Evolutionary conservation across 2,329 filamentous ascomycete genomes (phyloP).

Genomic region (Aspergillus aculeatinus): DNA sequence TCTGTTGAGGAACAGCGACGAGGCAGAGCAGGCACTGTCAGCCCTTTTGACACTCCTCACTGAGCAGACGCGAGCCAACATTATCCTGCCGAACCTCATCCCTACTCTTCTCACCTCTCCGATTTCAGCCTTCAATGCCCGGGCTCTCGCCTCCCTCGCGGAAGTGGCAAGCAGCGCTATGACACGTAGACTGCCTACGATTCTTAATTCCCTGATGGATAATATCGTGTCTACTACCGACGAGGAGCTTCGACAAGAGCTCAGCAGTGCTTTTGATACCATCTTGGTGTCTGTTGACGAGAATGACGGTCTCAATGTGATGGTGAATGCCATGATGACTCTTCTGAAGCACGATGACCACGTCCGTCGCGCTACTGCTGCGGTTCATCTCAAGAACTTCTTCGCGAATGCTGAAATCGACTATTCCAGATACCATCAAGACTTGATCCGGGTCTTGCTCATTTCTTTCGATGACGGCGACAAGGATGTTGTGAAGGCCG

Average conservation of each 20-base stretch:
- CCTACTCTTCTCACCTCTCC: conserved; percentile 87
- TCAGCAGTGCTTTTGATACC: conserved; percentile 80
- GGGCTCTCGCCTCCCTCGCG: conserved; percentile 86
- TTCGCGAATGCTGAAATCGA: conserved; percentile 78
- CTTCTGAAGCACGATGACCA: conserved; percentile 94
- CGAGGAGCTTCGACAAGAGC: conserved; percentile 68
- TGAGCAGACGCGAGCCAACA: conserved; percentile 88
- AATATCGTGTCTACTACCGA: conserved; percentile 75
- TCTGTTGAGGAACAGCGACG: conserved; percentile 78
- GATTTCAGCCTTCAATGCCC: conserved; percentile 92
- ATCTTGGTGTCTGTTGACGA: conserved; percentile 93
- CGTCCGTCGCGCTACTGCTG: conserved; percentile 73
- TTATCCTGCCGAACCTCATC: conserved; percentile 93
- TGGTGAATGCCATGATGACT: conserved; percentile 88
- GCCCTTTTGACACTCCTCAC: conserved; percentile 92
- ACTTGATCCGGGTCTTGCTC: conserved; percentile 85
- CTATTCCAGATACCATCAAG: conserved; percentile 93
- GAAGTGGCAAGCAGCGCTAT: conserved; percentile 88
- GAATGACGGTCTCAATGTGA: conserved; percentile 89
- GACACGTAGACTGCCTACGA: conserved; percentile 83
- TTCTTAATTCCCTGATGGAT: conserved; percentile 92
- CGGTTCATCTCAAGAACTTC: conserved; percentile 79
- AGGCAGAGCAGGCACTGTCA: conserved; percentile 88
- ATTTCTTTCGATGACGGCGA: conserved; percentile 91
- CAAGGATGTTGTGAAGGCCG: conserved; percentile 77